Base-by-base conservation (phyloP, 305 asterid genomes). In the Lippia alba region DNA sequence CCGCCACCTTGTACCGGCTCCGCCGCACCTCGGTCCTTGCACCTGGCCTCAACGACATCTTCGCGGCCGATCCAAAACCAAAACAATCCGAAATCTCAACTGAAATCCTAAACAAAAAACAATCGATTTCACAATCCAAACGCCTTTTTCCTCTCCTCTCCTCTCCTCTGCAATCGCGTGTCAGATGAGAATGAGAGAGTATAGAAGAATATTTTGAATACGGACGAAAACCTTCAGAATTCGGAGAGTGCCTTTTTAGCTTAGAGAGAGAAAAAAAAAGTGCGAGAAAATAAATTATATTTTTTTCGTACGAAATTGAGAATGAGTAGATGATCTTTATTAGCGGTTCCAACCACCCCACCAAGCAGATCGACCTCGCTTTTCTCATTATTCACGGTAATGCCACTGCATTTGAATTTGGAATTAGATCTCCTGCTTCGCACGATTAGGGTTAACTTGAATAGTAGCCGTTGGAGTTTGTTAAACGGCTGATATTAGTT, bases 1-100 rank as follows among this genome's bases (percentile, higher is more conserved):
- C 97, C 75, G 96, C 96, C 66, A 91, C 97, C 88, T 89, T 91
- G 77, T 91, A 91, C 75, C 91, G 84, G 82, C 87, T 91, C 83
- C 97, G 90, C 63, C 88, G 82, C 33, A 76, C 80, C 74, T 83
- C 88, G 64, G 84, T 74, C 77, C 64, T 81, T 46, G 88, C 79
- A 70, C 70, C 76, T 69, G 88, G 88, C 69, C 88, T 80, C 84
- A 83, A 68, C 76, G 88, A 83, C 88, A 83, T 83, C 82, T 75
- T 59, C 44, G 69, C 73, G 79, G 30, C 65, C 71, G 74, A 78
- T 77, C 76, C 30, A 72, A 66, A 44, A 36, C 63, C 68, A 34
- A 33, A 73, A 57, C 12, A 36, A 36, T 36, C 10, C 34, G 15
- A 19, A 49, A 33, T 49, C 5, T 41, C 20, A 7, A 12, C 61